Evolutionary conservation across 768 basidiomycete genomes (phyloP), one percentile per base, ranked within the genome.

Genomic region (Dioszegia aurantiaca): DNA sequence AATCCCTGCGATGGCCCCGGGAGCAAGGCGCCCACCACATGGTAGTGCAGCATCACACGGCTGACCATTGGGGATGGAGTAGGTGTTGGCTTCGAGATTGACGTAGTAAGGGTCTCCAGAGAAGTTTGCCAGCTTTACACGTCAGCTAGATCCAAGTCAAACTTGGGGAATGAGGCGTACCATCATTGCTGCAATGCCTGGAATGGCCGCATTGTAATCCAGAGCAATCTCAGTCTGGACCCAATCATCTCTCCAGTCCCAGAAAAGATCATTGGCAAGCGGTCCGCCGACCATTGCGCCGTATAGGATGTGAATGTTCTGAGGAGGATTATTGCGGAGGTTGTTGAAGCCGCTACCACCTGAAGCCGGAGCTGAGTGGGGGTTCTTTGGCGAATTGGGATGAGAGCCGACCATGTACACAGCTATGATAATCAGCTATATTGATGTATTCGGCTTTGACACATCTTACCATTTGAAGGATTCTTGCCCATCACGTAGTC

Each of bases 241-340:
- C 88, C 90, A 94, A 73, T 94, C 90, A 56, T 82, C 86, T 37
- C 93, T 84, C 59, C 90, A 86, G 69, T 95, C 88, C 73, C 82
- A 93, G 78, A 83, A 95, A 24, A 81, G 80, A 71, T 89, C 92
- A 24, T 82, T 79, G 58, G 79, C 80, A 68, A 88, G 84, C 0
- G 92, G 92, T 28, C 92, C 93, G 42, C 93, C 93, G 14, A 94
- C 82, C 26, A 92, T 83, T 23, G 86, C 91, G 28, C 92, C 92
- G 68, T 91, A 93, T 9, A 95, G 77, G 1, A 88, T 81, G 72
- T 91, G 84, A 0, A 86, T 83, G 73, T 88, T 87, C 58, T 84
- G 77, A 10, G 78, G 79, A 1, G 91, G 92, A 44, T 81, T 81
- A 1, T 84, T 87, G 24, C 92, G 83, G 55, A 93, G 86, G 28